Evolutionary conservation across 1,284 basidiomycete species (phyloP).

Genomic region (Lentinula novae-zelandiae): DNA sequence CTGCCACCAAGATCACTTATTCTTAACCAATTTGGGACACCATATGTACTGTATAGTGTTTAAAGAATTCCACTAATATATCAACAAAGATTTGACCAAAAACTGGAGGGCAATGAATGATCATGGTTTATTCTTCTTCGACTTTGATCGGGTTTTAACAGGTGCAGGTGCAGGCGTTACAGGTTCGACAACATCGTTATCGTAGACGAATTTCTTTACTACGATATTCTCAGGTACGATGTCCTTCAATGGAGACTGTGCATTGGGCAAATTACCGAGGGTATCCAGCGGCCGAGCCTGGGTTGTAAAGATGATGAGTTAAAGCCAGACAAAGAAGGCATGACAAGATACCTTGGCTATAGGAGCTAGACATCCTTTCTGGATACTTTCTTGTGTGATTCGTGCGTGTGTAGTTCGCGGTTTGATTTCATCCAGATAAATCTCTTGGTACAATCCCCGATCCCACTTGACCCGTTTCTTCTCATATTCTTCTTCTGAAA

Average conservation of each 20-base stretch:
- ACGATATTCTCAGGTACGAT: slow-evolving; percentile 65
- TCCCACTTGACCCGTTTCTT: slow-evolving; percentile 78
- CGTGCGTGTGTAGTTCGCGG: slow-evolving; percentile 39
- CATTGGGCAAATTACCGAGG: slow-evolving; percentile 69
- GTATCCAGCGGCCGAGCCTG: slow-evolving; percentile 67
- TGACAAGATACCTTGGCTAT: slow-evolving; percentile 56
- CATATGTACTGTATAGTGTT: too few species aligned
- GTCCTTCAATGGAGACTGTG: slow-evolving; percentile 55
- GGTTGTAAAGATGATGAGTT: neutral
- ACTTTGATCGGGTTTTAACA: slow-evolving; percentile 43
- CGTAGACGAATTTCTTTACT: slow-evolving; percentile 81
- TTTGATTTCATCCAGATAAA: slow-evolving; percentile 59
- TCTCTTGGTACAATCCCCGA: slow-evolving; percentile 56
- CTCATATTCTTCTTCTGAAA: slow-evolving; percentile 30
- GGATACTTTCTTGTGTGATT: slow-evolving; percentile 34
- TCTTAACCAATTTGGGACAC: too few species aligned
- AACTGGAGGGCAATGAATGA: neutral
- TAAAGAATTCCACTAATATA: too few species aligned
- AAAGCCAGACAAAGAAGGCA: neutral
- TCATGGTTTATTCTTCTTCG: slow-evolving; percentile 30
- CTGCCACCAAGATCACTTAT: too few species aligned
- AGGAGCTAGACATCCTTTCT: slow-evolving; percentile 64
- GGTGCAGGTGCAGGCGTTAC: slow-evolving; percentile 29
- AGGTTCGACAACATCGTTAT: slow-evolving; percentile 58
- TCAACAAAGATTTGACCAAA: neutral